A percentile compares a stretch with the other conserved stretches of the same genome.
phyloP scores from a whole-genome alignment of 805 yeast species.

The Komagataella phaffii region DNA sequence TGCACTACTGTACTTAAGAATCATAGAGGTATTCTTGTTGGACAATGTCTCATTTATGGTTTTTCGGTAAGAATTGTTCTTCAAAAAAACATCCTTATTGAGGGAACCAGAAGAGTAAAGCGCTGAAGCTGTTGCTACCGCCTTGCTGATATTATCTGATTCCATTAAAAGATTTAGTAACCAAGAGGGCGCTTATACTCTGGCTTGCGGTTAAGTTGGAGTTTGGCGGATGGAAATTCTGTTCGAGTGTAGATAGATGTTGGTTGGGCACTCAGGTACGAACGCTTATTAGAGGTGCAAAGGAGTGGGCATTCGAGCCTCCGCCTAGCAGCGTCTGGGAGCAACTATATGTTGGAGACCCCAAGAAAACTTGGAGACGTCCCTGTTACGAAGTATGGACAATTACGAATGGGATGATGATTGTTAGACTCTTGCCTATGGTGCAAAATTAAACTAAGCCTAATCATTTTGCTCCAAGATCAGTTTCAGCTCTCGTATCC shows the following conservation, averaged over 20 bases:
- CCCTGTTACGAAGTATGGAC: neutral
- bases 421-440: neutral
- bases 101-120: slow-evolving; percentile 19
- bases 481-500: neutral
- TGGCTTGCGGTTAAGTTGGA: neutral
- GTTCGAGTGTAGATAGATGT: neutral
- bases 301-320: neutral
- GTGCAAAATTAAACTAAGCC: neutral
- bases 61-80: slow-evolving; percentile 22
- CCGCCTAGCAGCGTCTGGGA: neutral
- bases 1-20: slow-evolving; percentile 9
- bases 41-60: slow-evolving; percentile 31
- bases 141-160: slow-evolving; percentile 19
- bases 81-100: slow-evolving; percentile 8
- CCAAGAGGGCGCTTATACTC: neutral
- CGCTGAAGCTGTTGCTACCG: slow-evolving; percentile 42
- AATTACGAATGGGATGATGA: neutral
- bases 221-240: neutral
- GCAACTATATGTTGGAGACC: neutral
- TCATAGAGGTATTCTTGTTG: slow-evolving; percentile 14
- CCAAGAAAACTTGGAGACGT: neutral
- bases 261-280: neutral
- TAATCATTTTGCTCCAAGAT: neutral
- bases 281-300: neutral
- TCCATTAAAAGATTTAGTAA: neutral